Conservation (phyloP, 2,329 filamentous ascomycete genomes). For the Colletotrichum zoysiae region DNA sequence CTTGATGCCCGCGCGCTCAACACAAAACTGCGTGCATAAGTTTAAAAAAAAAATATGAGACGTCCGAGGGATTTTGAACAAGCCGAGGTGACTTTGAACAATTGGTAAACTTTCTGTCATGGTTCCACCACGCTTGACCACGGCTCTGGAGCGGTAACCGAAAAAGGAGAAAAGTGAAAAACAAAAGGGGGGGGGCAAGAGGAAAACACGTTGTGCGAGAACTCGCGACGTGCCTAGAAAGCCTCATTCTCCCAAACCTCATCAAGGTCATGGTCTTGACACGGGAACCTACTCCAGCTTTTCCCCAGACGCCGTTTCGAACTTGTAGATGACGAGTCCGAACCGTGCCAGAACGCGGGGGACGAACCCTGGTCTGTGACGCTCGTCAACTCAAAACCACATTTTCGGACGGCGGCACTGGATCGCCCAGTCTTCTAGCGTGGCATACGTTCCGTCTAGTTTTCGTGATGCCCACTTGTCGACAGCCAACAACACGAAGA, state of each 20-base stretch:
- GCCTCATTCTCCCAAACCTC: conserved; percentile 12
- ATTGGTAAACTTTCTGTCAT: conserved; percentile 27
- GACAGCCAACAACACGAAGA: conserved; percentile 20
- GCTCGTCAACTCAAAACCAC: conserved; percentile 21
- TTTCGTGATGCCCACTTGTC: conserved; percentile 41
- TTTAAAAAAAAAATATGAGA: conserved; percentile 34
- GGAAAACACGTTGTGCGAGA: not conserved
- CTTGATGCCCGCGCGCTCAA: conserved; percentile 19
- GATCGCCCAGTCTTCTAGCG: conserved; percentile 24
- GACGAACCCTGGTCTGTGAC: conserved; percentile 34
- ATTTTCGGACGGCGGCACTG: conserved; percentile 20
- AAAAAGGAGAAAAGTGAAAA: not conserved
- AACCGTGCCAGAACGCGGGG: conserved; percentile 33
- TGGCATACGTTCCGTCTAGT: conserved; percentile 37
- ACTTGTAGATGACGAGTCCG: conserved; percentile 33
- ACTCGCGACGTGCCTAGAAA: conserved; percentile 29
- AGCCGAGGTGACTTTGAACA: conserved; percentile 19
- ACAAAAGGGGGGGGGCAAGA: not conserved
- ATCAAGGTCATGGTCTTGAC: not conserved
- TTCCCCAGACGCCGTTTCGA: conserved; percentile 25
- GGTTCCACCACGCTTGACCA: conserved; percentile 22
- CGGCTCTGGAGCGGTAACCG: not conserved
- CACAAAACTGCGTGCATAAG: conserved; percentile 13
- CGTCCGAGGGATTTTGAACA: not conserved
- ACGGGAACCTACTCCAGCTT: conserved; percentile 27